These are phyloP conservation scores for Petunia axillaris DNA, from an alignment of 257 asterid species.

Conservation along the genomic window DNA sequence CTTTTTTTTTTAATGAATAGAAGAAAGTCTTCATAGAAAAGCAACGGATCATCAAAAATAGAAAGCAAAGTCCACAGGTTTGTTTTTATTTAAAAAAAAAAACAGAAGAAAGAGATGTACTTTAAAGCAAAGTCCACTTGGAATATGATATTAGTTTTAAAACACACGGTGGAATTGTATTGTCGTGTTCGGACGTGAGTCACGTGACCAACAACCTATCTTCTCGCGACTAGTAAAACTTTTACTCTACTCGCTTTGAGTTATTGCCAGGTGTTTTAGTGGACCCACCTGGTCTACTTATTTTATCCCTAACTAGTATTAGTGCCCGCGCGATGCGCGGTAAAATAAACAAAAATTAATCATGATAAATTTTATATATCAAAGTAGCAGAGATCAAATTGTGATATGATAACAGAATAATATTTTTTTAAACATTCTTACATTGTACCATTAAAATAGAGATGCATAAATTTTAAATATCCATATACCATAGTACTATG, in stretches of 20 bases:
- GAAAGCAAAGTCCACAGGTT: constrained; percentile 33
- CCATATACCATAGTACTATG: too few relatives aligned
- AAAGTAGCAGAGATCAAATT: too few relatives aligned
- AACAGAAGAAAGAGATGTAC: background rate
- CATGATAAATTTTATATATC: too few relatives aligned
- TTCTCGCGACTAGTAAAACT: background rate
- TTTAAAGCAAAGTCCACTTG: background rate
- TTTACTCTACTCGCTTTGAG: background rate
- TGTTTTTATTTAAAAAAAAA: constrained; percentile 17
- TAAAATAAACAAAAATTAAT: too few relatives aligned
- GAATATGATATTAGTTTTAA: background rate
- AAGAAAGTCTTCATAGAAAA: constrained; percentile 27
- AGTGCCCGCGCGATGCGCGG: too few relatives aligned
- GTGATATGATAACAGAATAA: too few relatives aligned
- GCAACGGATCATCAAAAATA: constrained; percentile 47
- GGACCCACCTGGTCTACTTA: background rate
- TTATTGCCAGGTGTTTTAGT: background rate
- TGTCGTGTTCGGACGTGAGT: constrained; percentile 27
- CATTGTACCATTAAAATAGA: too few relatives aligned
- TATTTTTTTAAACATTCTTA: too few relatives aligned
- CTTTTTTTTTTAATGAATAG: constrained; percentile 24
- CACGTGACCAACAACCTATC: background rate
- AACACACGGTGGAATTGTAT: constrained; percentile 20
- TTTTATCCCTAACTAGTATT: too few relatives aligned
- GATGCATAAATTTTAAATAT: too few relatives aligned